These are phyloP conservation scores for Kregervanrija pseudodelftensis DNA, from an alignment of 805 yeast genomes.

Conservation along the genomic window DNA sequence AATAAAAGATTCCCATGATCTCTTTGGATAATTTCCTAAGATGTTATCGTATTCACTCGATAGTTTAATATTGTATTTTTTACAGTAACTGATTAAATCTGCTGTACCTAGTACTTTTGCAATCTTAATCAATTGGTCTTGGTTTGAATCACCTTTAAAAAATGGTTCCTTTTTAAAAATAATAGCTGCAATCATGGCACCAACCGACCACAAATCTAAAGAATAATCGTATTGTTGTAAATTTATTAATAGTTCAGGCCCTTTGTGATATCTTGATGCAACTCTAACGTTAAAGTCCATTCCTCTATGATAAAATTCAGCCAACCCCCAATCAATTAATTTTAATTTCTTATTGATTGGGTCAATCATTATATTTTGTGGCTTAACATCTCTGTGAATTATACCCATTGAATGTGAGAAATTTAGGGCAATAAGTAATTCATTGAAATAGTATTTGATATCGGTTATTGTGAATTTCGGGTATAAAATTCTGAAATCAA, in stretches of 20 bases:
- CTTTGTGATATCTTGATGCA: slow-evolving; percentile 86
- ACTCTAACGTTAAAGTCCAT: slow-evolving; percentile 88
- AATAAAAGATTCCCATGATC: slow-evolving; percentile 60
- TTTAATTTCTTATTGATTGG: slow-evolving; percentile 55
- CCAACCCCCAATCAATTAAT: slow-evolving; percentile 91
- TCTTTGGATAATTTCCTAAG: slow-evolving; percentile 57
- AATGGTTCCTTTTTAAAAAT: slow-evolving; percentile 87
- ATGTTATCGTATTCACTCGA: slow-evolving; percentile 73
- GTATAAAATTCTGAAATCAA: slow-evolving; percentile 80
- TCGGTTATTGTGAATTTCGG: slow-evolving; percentile 72
- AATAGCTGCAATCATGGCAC: slow-evolving; percentile 87
- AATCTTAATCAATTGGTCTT: slow-evolving; percentile 86
- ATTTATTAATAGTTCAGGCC: slow-evolving; percentile 83
- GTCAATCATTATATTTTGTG: slow-evolving; percentile 91
- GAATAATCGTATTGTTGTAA: slow-evolving; percentile 82
- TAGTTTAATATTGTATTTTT: slow-evolving; percentile 61
- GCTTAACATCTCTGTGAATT: slow-evolving; percentile 91
- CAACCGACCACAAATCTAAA: slow-evolving; percentile 84
- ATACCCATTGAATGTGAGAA: slow-evolving; percentile 91
- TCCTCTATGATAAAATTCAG: slow-evolving; percentile 87
- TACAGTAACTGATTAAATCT: slow-evolving; percentile 57
- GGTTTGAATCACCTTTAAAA: slow-evolving; percentile 86
- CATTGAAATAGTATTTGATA: slow-evolving; percentile 76
- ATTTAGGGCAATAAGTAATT: slow-evolving; percentile 75
- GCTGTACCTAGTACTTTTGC: slow-evolving; percentile 84